Evolutionary conservation across 306 rosid species (phyloP).

Genomic region (Dryas alaskensis): DNA sequence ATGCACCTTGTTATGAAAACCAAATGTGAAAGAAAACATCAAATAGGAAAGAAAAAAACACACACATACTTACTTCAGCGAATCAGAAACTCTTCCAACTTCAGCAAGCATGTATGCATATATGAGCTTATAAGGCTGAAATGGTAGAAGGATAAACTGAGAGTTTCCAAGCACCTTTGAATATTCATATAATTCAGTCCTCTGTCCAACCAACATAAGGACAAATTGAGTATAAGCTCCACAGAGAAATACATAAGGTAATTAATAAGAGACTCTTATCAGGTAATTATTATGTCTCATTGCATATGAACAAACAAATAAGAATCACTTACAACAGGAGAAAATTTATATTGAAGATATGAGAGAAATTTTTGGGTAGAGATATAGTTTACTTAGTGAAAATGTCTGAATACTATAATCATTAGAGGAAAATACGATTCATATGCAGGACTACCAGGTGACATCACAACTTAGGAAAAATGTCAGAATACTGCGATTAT

Average conservation of each 20-base stretch:
- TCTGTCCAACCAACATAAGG: constrained; percentile 53
- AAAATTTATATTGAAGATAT: background rate
- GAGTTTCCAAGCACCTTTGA: constrained; percentile 92
- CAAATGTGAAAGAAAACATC: constrained; percentile 4
- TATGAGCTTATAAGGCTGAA: constrained; percentile 89
- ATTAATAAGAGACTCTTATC: background rate
- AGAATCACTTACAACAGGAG: background rate
- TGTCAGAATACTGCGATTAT: background rate
- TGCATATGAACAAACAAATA: background rate
- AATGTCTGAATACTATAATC: background rate
- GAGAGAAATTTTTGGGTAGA: background rate
- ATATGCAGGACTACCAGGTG: background rate
- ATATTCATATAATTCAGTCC: constrained; percentile 88
- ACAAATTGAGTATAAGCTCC: constrained; percentile 19
- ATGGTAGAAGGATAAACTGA: constrained; percentile 77
- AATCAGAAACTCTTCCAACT: constrained; percentile 87
- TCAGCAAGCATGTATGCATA: constrained; percentile 95
- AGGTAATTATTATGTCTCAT: background rate
- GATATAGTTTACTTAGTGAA: background rate
- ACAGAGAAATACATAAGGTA: constrained; percentile 6
- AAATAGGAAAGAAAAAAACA: constrained; percentile 16
- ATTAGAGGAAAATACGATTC: too few relatives aligned
- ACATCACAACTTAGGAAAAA: background rate
- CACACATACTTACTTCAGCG: constrained; percentile 71
- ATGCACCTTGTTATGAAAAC: constrained; percentile 14